These are phyloP conservation scores for Nyctanthes arbortristis DNA, from an alignment of 257 asterid genomes.

Conservation along the genomic window DNA sequence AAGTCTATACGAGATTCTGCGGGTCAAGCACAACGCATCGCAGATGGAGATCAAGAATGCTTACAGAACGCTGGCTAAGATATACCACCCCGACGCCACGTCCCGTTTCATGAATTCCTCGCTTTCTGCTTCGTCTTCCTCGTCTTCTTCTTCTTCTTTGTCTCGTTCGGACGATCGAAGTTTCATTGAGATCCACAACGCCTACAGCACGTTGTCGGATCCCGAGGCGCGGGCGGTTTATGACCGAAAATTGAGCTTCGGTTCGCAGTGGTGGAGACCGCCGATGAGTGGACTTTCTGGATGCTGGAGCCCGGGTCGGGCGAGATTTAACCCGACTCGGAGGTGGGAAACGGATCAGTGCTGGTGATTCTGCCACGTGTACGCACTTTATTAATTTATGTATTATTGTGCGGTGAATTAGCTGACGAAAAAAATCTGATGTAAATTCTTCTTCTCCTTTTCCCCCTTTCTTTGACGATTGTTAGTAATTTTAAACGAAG, in stretches of 20 bases:
- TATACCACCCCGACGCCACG: slow-evolving; percentile 74
- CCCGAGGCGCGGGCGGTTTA: slow-evolving; percentile 65
- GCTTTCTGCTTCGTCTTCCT: slow-evolving; percentile 9
- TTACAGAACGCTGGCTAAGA: slow-evolving; percentile 76
- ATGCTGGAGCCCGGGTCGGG: slow-evolving; percentile 24
- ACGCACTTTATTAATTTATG: background rate
- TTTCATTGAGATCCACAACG: slow-evolving; percentile 72
- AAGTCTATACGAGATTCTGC: slow-evolving; percentile 67
- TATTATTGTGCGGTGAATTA: background rate
- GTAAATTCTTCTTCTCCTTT: slow-evolving; percentile 28
- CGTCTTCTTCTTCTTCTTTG: slow-evolving; percentile 19
- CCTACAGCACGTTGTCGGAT: slow-evolving; percentile 76
- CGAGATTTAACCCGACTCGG: slow-evolving; percentile 50
- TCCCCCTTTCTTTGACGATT: background rate
- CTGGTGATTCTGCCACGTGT: slow-evolving; percentile 47
- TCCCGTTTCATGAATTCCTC: slow-evolving; percentile 42
- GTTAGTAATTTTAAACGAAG: slow-evolving; percentile 1
- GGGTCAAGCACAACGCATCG: slow-evolving; percentile 58
- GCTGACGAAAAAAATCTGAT: too few relatives aligned
- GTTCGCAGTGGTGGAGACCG: slow-evolving; percentile 22
- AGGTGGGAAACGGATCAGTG: slow-evolving; percentile 98
- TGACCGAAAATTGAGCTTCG: slow-evolving; percentile 46
- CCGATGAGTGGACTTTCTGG: background rate
- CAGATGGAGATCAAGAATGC: slow-evolving; percentile 74
- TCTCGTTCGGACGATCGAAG: slow-evolving; percentile 54